Conservation (phyloP, 1,139 yeast species). For the Taphrina pruni region DNA sequence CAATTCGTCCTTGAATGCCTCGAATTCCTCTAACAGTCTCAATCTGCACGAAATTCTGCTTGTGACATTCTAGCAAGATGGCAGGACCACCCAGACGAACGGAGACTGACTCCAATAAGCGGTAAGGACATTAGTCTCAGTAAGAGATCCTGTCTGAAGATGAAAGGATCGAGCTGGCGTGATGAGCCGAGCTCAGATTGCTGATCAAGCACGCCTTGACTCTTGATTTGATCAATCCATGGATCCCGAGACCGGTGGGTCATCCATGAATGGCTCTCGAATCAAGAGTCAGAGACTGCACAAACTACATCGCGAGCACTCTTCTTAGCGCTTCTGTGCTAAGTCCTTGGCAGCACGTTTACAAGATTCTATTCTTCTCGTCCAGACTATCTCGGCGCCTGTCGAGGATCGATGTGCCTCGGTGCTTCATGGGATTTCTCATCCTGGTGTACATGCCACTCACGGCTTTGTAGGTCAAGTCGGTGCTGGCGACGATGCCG, state of each 20-base stretch:
- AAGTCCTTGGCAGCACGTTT: neutral
- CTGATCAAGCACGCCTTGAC: no score
- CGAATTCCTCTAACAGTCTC: no score
- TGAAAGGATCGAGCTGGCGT: no score
- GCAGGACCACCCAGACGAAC: neutral
- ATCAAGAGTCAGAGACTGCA: no score
- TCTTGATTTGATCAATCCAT: no score
- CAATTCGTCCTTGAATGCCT: no score
- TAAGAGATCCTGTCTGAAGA: neutral
- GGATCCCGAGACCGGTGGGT: no score
- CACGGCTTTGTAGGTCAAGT: slow-evolving; percentile 50
- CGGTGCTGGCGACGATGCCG: slow-evolving; percentile 63
- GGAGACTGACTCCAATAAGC: neutral
- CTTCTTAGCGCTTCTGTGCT: no score
- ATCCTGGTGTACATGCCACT: slow-evolving; percentile 16
- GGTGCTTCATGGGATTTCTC: slow-evolving; percentile 9
- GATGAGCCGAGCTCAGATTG: no score
- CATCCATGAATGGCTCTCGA: no score
- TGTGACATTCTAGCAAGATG: neutral
- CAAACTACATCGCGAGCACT: no score
- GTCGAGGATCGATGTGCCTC: slow-evolving; percentile 21
- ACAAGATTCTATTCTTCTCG: slow-evolving; percentile 17
- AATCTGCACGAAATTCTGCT: no score
- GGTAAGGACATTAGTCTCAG: neutral
- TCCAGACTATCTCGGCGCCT: slow-evolving; percentile 25